phyloP scores from a whole-genome alignment of 1,284 basidiomycete species.

The Macrocystidia cucumis region DNA sequence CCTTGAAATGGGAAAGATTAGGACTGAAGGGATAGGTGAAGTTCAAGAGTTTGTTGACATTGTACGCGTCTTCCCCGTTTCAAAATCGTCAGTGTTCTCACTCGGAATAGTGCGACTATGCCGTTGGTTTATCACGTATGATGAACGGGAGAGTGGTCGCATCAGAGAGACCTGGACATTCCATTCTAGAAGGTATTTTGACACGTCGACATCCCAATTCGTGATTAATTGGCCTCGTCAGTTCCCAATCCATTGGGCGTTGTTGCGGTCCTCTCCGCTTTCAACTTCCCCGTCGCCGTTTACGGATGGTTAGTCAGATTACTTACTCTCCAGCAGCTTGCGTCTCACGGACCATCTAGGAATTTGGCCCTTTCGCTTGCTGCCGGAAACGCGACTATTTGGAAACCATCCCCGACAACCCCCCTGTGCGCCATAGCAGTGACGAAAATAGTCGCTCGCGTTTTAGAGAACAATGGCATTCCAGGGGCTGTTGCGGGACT shows the following conservation, averaged over 20 bases:
- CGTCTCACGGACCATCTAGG: constrained; percentile 37
- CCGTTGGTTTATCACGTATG: constrained; percentile 81
- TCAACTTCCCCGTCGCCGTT: constrained; percentile 92
- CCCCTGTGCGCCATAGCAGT: constrained; percentile 85
- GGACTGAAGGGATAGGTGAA: constrained; percentile 88
- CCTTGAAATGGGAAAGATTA: constrained; percentile 95
- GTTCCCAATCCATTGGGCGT: constrained; percentile 92
- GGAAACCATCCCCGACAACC: constrained; percentile 92
- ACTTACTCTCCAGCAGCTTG: constrained; percentile 1
- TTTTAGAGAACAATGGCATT: constrained; percentile 77
- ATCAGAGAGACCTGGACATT: constrained; percentile 85
- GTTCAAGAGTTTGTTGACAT: constrained; percentile 95
- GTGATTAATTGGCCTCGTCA: constrained; percentile 24
- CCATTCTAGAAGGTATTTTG: constrained; percentile 74
- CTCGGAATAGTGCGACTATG: constrained; percentile 40
- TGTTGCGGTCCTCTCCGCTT: constrained; percentile 86
- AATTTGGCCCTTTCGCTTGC: constrained; percentile 87
- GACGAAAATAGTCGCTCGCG: constrained; percentile 74
- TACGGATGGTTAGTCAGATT: constrained; percentile 63
- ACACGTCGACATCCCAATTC: constrained; percentile 8
- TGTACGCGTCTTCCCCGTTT: constrained; percentile 30
- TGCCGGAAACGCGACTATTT: constrained; percentile 89
- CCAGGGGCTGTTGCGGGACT: constrained; percentile 81
- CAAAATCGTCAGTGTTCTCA: constrained; percentile 5
- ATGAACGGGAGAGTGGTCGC: constrained; percentile 85